These are phyloP conservation scores for Asterionellopsis glacialis DNA, from an alignment of 108 stramenopile genomes.

Conservation along the genomic window DNA sequence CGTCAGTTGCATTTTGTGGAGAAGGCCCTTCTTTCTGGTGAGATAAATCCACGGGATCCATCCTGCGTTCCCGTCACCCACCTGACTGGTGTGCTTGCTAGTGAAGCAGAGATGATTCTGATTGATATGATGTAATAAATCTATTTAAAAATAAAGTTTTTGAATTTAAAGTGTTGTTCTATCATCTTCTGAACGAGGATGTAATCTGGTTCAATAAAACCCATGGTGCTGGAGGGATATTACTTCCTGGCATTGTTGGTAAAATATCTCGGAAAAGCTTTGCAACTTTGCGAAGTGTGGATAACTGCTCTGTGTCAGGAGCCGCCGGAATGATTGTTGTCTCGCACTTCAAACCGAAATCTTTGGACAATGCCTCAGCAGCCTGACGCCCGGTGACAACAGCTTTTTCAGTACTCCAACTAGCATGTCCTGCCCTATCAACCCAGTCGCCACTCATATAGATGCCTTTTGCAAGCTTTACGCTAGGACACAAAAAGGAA, in stretches of 20 bases:
- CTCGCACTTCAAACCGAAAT: slow-evolving; percentile 37
- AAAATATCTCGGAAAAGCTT: background rate
- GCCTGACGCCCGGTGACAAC: slow-evolving; percentile 82
- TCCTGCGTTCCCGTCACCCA: slow-evolving; percentile 23
- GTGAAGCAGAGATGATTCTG: slow-evolving; percentile 77
- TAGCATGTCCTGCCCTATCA: slow-evolving; percentile 68
- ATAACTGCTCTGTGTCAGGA: slow-evolving; percentile 55
- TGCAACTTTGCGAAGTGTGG: slow-evolving; percentile 42
- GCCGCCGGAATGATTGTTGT: slow-evolving; percentile 58
- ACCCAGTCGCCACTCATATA: slow-evolving; percentile 79
- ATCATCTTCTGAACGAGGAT: no score
- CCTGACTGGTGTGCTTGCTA: slow-evolving; percentile 48
- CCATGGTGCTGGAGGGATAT: slow-evolving; percentile 26
- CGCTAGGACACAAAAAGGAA: slow-evolving; percentile 51
- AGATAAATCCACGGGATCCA: slow-evolving; percentile 38
- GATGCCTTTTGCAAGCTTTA: slow-evolving; percentile 42
- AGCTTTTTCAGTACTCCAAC: slow-evolving; percentile 78
- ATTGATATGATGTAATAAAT: slow-evolving; percentile 70
- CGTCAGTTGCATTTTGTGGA: slow-evolving; percentile 79
- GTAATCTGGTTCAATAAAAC: slow-evolving; percentile 11
- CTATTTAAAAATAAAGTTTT: background rate
- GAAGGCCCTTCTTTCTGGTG: slow-evolving; percentile 52
- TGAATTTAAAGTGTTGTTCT: background rate
- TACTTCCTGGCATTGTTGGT: slow-evolving; percentile 4
- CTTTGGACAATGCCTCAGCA: slow-evolving; percentile 41